These are phyloP conservation scores for Euphorbia celastroides DNA, from an alignment of 441 rosid genomes.

Conservation along the genomic window DNA sequence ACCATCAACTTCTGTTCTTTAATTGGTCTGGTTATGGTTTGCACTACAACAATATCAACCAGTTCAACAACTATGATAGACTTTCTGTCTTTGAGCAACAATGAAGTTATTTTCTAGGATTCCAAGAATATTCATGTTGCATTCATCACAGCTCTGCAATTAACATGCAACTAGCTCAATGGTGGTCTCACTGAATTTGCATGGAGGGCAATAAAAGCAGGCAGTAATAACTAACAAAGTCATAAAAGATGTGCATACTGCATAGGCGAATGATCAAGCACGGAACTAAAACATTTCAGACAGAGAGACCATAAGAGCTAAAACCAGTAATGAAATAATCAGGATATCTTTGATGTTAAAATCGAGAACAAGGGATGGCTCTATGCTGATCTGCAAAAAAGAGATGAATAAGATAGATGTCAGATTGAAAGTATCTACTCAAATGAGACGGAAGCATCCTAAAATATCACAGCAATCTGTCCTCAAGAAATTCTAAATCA, in stretches of 20 bases:
- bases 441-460: neutral
- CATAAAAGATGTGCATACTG: too few relatives aligned
- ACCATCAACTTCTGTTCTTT: too few relatives aligned
- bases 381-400: conserved; percentile 61
- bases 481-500: neutral
- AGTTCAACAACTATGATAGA: neutral
- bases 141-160: neutral
- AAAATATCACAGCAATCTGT: neutral
- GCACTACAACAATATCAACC: neutral
- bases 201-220: neutral
- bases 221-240: too few relatives aligned
- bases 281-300: neutral
- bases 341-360: conserved; percentile 91
- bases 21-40: neutral
- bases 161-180: neutral
- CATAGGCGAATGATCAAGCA: neutral
- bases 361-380: conserved; percentile 80
- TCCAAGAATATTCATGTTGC: neutral
- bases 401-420: conserved; percentile 16
- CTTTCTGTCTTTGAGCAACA: neutral
- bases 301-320: neutral
- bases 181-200: neutral
- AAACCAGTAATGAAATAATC: conserved; percentile 19
- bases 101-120: neutral
- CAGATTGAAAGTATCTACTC: conserved; percentile 12